Evolutionary conservation across 169 alveolate genomes (phyloP), one percentile per base, ranked within the genome.

Genomic region (Cryptosporidium sp.): DNA sequence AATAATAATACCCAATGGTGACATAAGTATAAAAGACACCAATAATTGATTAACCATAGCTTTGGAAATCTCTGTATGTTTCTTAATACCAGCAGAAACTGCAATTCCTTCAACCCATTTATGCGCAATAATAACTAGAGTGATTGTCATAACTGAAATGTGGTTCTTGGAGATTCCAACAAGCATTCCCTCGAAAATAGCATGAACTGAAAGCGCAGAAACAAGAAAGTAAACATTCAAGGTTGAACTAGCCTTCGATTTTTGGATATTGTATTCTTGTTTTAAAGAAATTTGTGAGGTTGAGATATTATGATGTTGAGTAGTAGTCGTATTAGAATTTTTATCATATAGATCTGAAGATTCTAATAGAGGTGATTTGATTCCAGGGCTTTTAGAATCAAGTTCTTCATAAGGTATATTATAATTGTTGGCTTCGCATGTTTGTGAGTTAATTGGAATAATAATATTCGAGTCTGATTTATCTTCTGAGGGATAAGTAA

Each of bases 101-200:
- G 87, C 87, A 62, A 80, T 80, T 12, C 87, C 87, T 37, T 80
- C 87, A 3, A 80, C 75, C 87, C 87, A 80, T 80, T 80, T 80
- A 65, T 80, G 87, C 7, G 87, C 75, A 41, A 80, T 37, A 39
- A 80, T 80, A 5, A 80, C 67, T 43, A 80, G 37, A 41, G 87
- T 80, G 21, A 62, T 62, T 3, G 75, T 80, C 39, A 80, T 1
- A 7, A 80, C 87, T 12, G 87, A 80, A 26, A 62, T 48, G 23
- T n/a, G 39, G 35, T 29, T 41, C 43, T 80, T 80, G 3, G 87
- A 80, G 6, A 80, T 80, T 9, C 87, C 87, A 59, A 80, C 87
- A 31, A 80, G 51, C 75, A 80, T 80, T 58, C 87, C 87, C 21
- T 80, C 87, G 41, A 80, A 80, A 23, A 80, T 62, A 12, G 87